Percentiles rank a stretch among this genome's conserved stretches.
Evolutionary conservation across 768 basidiomycete genomes (phyloP).

Genomic region (Tulasnella sp.): DNA sequence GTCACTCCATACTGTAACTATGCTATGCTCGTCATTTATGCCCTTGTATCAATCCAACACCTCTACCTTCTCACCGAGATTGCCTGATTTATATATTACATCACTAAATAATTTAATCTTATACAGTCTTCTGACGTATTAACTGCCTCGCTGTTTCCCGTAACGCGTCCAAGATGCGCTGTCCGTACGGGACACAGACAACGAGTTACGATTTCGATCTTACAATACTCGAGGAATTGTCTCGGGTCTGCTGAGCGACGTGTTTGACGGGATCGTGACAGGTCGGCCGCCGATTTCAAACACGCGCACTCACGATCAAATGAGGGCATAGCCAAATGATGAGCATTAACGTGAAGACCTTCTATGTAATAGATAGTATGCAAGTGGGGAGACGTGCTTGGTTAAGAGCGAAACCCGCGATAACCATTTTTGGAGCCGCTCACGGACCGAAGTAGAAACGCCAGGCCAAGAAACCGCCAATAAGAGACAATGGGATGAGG

Average conservation of each 20-base stretch:
- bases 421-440: neutral
- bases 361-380: neutral
- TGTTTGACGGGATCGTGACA: neutral
- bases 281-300: neutral
- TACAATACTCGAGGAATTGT: too few species aligned
- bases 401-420: neutral
- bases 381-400: neutral
- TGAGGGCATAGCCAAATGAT: neutral
- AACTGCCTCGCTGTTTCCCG: too few species aligned
- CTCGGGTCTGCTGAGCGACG: too few species aligned
- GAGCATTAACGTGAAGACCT: neutral
- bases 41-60: too few species aligned
- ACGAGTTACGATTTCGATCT: too few species aligned
- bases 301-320: neutral
- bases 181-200: too few species aligned
- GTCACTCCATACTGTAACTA: neutral
- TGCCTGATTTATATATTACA: too few species aligned
- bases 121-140: too few species aligned
- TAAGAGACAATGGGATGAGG: slow-evolving; percentile 64
- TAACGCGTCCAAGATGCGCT: too few species aligned
- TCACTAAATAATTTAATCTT: too few species aligned
- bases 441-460: slow-evolving; percentile 42
- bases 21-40: too few species aligned
- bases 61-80: too few species aligned
- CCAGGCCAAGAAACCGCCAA: slow-evolving; percentile 84